phyloP scores from a whole-genome alignment of 2,329 filamentous ascomycete genomes.

The Talaromyces sp. region DNA sequence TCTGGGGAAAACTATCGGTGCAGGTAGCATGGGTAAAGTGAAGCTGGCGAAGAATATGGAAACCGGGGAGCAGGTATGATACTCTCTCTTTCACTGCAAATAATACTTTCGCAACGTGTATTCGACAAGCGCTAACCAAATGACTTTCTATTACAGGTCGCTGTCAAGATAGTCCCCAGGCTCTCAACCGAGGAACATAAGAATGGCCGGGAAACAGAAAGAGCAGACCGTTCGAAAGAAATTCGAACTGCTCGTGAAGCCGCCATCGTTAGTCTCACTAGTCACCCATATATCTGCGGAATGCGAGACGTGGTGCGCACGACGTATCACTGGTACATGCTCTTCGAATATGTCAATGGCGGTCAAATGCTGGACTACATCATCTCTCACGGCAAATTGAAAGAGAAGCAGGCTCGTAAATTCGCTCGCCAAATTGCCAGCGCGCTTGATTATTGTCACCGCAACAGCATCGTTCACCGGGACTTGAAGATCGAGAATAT shows the following conservation, averaged over 20 bases:
- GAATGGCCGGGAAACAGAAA: slow-evolving; percentile 73
- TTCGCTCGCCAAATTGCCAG: slow-evolving; percentile 97
- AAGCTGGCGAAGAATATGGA: slow-evolving; percentile 91
- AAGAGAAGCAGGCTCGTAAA: slow-evolving; percentile 97
- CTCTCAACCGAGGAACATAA: slow-evolving; percentile 84
- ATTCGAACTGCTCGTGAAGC: slow-evolving; percentile 92
- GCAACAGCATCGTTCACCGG: slow-evolving; percentile 96
- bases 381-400: slow-evolving; percentile 94
- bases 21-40: slow-evolving; percentile 98
- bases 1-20: slow-evolving; percentile 93
- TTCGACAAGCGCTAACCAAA: not conserved
- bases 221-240: slow-evolving; percentile 95
- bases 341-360: slow-evolving; percentile 98
- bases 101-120: not conserved
- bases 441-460: slow-evolving; percentile 93
- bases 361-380: slow-evolving; percentile 99
- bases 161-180: slow-evolving; percentile 94
- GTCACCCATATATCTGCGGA: slow-evolving; percentile 93
- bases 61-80: slow-evolving; percentile 78
- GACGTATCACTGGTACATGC: slow-evolving; percentile 99
- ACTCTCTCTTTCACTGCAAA: not conserved
- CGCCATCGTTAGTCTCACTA: slow-evolving; percentile 90
- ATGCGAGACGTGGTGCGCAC: slow-evolving; percentile 94
- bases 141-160: slow-evolving; percentile 62
- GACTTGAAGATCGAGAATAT: slow-evolving; percentile 99